Conservation (phyloP, 805 yeast species). For the Ogataea kodamae region DNA sequence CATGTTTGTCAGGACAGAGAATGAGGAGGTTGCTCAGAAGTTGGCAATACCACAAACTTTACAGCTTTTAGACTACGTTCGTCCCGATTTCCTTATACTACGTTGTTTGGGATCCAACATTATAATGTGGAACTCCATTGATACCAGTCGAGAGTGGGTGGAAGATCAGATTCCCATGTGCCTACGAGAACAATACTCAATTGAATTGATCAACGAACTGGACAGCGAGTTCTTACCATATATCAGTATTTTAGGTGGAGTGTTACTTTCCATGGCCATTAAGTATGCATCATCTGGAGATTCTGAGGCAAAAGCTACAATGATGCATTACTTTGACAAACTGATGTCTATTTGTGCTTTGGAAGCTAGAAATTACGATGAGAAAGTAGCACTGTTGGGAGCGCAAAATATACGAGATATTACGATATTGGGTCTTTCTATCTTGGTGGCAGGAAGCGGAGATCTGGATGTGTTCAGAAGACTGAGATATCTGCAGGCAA, state of each 20-base stretch:
- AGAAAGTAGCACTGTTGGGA: slow-evolving; percentile 50
- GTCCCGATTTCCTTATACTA: slow-evolving; percentile 75
- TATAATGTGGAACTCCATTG: slow-evolving; percentile 70
- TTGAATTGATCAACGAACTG: slow-evolving; percentile 31
- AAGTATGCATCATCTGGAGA: slow-evolving; percentile 71
- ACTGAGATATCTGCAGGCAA: slow-evolving; percentile 64
- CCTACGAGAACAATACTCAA: slow-evolving; percentile 32
- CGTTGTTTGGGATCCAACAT: slow-evolving; percentile 61
- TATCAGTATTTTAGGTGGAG: slow-evolving; percentile 69
- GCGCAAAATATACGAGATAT: slow-evolving; percentile 55
- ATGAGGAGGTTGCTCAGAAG: slow-evolving; percentile 56
- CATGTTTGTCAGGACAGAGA: slow-evolving; percentile 66
- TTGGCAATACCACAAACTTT: slow-evolving; percentile 57
- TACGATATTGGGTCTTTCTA: slow-evolving; percentile 59
- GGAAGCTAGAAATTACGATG: slow-evolving; percentile 52
- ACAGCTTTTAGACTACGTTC: slow-evolving; percentile 59
- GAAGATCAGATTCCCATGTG: slow-evolving; percentile 51
- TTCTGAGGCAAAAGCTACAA: slow-evolving; percentile 47
- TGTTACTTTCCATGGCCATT: slow-evolving; percentile 69
- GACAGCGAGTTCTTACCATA: slow-evolving; percentile 61
- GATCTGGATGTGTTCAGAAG: slow-evolving; percentile 76
- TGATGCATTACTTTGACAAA: slow-evolving; percentile 53
- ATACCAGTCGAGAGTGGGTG: slow-evolving; percentile 51
- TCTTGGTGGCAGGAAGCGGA: slow-evolving; percentile 89
- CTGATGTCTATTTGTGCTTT: slow-evolving; percentile 42